Conservation (phyloP, 1,139 yeast genomes). For the Protomyces lactucae-debilis region DNA sequence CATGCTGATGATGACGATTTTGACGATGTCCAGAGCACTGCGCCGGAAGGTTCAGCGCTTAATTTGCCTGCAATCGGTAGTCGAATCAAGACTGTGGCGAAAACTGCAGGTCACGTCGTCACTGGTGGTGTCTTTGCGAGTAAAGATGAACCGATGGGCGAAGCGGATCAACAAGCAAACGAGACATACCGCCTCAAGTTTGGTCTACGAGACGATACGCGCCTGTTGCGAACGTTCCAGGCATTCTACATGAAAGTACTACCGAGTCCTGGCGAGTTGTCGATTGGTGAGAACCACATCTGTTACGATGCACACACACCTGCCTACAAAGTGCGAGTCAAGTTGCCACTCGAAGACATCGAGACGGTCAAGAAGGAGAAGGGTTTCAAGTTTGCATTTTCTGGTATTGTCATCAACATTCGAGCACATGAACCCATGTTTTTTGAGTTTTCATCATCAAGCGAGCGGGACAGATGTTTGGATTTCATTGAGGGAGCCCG, state of each 20-base stretch:
- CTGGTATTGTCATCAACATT: slow-evolving; percentile 62
- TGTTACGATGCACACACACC: slow-evolving; percentile 79
- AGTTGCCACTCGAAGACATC: slow-evolving; percentile 69
- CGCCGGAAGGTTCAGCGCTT: not conserved
- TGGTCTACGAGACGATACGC: slow-evolving; percentile 52
- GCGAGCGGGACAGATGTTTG: slow-evolving; percentile 70
- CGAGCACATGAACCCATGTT: slow-evolving; percentile 71
- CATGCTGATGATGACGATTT: not conserved
- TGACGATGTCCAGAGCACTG: not conserved
- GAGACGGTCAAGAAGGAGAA: slow-evolving; percentile 63
- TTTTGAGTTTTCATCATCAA: slow-evolving; percentile 66
- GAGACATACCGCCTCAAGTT: slow-evolving; percentile 59
- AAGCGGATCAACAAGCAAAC: not conserved
- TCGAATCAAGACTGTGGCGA: not conserved
- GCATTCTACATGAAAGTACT: slow-evolving; percentile 64
- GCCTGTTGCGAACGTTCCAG: slow-evolving; percentile 63
- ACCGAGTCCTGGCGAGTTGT: slow-evolving; percentile 78
- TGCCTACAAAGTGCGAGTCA: slow-evolving; percentile 74
- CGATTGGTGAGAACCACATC: slow-evolving; percentile 59
- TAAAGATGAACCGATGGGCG: not conserved
- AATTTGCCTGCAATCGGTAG: not conserved
- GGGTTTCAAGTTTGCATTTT: slow-evolving; percentile 62
- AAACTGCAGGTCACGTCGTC: not conserved
- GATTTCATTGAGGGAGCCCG: slow-evolving; percentile 26
- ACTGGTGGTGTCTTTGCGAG: not conserved